A percentile compares a stretch with the other conserved stretches of the same genome.
These are phyloP conservation scores for Boletus subcaerulescens DNA, from an alignment of 768 basidiomycete genomes.

Conservation along the genomic window DNA sequence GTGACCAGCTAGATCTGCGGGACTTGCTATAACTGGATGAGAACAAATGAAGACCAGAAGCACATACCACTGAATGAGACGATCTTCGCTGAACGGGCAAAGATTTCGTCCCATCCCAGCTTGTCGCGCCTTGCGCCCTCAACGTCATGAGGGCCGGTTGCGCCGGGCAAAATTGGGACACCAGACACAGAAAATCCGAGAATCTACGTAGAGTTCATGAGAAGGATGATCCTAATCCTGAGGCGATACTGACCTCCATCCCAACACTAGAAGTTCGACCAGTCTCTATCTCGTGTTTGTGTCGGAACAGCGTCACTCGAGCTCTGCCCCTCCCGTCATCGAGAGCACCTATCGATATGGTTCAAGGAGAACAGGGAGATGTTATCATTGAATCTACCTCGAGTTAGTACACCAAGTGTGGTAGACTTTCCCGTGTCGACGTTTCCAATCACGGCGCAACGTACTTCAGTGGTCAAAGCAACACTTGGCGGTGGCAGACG, in stretches of 20 bases:
- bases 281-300: conserved; percentile 97
- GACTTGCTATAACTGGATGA: background rate
- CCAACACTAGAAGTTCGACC: conserved; percentile 95
- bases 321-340: conserved; percentile 82
- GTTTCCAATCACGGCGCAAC: conserved; percentile 95
- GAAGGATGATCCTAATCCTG: background rate
- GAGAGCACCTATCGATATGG: conserved; percentile 49
- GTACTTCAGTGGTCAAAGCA: conserved; percentile 82
- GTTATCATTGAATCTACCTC: conserved; percentile 49
- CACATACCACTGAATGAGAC: conserved; percentile 82
- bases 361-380: conserved; percentile 13
- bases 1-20: conserved; percentile 88
- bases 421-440: conserved; percentile 94
- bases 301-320: conserved; percentile 87
- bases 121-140: conserved; percentile 78
- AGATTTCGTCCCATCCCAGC: conserved; percentile 95
- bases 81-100: conserved; percentile 83
- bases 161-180: conserved; percentile 72
- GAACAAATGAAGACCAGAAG: background rate
- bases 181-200: conserved; percentile 82
- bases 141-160: conserved; percentile 50
- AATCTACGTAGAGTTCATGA: conserved; percentile 48
- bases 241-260: conserved; percentile 72
- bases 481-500: conserved; percentile 76
- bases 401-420: conserved; percentile 91